Conservation (phyloP, 2,329 filamentous ascomycete species). For the Neofusicoccum cordaticola region DNA sequence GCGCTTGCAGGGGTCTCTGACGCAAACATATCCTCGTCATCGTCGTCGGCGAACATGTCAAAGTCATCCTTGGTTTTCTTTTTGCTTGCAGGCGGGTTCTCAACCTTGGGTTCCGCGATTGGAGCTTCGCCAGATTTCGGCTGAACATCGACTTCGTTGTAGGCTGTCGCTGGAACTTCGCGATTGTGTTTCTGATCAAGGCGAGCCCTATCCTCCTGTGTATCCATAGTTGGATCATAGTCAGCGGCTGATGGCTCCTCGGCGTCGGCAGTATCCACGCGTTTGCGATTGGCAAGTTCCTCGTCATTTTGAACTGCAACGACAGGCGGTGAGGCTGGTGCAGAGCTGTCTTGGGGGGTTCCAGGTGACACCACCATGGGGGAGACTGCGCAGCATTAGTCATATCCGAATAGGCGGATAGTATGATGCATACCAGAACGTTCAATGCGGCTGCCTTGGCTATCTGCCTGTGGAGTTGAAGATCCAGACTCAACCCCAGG, state of each 20-base stretch:
- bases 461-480: slow-evolving; percentile 53
- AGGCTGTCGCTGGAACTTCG: not conserved
- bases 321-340: slow-evolving; percentile 38
- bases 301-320: slow-evolving; percentile 42
- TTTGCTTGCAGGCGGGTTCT: slow-evolving; percentile 27
- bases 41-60: slow-evolving; percentile 62
- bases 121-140: slow-evolving; percentile 53
- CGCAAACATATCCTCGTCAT: slow-evolving; percentile 86
- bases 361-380: slow-evolving; percentile 34
- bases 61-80: slow-evolving; percentile 53
- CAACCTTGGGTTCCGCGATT: slow-evolving; percentile 39
- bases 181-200: slow-evolving; percentile 56
- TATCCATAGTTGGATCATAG: slow-evolving; percentile 85
- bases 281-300: slow-evolving; percentile 34
- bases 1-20: slow-evolving; percentile 60
- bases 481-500: slow-evolving; percentile 57
- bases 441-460: slow-evolving; percentile 30
- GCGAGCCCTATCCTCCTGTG: slow-evolving; percentile 76
- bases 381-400: slow-evolving; percentile 23
- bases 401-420: not conserved
- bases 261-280: slow-evolving; percentile 39
- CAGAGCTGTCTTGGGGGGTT: slow-evolving; percentile 36
- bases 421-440: slow-evolving; percentile 41
- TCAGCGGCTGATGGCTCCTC: slow-evolving; percentile 88
- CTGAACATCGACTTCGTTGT: slow-evolving; percentile 41